A percentile compares a stretch with the other conserved stretches of the same genome.
These are phyloP conservation scores for Smittium culicis DNA, from an alignment of 371 early-diverging fungal species.

Conservation along the genomic window DNA sequence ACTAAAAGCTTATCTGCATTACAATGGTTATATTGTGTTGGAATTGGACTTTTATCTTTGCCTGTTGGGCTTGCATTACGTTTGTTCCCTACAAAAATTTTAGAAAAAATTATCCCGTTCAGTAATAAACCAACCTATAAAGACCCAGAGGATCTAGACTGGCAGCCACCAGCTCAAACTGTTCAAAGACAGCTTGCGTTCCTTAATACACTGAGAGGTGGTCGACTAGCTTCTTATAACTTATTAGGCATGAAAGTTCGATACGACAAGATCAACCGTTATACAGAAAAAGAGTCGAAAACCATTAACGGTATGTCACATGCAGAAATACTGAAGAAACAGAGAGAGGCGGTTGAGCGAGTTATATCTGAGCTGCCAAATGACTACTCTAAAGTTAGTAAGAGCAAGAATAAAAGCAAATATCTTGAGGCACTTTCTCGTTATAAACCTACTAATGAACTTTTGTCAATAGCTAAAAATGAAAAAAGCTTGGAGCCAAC, in stretches of 20 bases:
- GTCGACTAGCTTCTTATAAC: neutral
- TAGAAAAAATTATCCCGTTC: constrained; percentile 31
- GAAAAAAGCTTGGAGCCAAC: neutral
- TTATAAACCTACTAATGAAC: neutral
- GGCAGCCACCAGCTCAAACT: constrained; percentile 32
- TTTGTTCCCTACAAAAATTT: constrained; percentile 42
- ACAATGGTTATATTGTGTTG: constrained; percentile 71
- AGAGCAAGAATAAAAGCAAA: neutral
- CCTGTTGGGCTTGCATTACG: constrained; percentile 67
- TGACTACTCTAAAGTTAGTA: neutral
- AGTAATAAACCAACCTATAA: constrained; percentile 28
- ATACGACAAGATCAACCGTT: neutral
- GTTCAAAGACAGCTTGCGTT: constrained; percentile 26
- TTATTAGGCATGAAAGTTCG: constrained; percentile 8
- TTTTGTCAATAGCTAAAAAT: neutral
- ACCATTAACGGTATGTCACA: neutral
- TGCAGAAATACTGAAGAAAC: neutral
- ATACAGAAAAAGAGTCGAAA: neutral
- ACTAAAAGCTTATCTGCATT: constrained; percentile 46
- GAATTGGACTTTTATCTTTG: constrained; percentile 65
- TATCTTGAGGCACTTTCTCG: neutral
- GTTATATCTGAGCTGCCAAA: constrained; percentile 7
- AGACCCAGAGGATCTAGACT: constrained; percentile 28
- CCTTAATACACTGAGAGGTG: neutral
- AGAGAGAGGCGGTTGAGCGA: constrained; percentile 3